phyloP scores from a whole-genome alignment of 148 eudicot genomes.

The Vaccinium myrtillus region DNA sequence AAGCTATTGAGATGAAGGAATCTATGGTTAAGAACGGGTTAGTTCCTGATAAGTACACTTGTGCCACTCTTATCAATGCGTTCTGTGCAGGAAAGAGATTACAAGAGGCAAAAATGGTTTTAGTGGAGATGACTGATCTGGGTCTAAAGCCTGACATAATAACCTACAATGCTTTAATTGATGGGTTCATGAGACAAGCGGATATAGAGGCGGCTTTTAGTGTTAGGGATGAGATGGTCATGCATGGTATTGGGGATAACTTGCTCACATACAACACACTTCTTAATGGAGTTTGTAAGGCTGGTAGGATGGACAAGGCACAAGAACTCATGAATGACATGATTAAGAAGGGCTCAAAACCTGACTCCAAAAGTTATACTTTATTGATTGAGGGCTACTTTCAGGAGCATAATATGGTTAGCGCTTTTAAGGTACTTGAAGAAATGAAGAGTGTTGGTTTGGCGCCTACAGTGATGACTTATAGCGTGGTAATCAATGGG shows the following conservation, averaged over 20 bases:
- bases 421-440: slow-evolving; percentile 51
- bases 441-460: slow-evolving; percentile 64
- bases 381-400: slow-evolving; percentile 61
- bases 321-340: slow-evolving; percentile 54
- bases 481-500: slow-evolving; percentile 46
- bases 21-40: slow-evolving; percentile 59
- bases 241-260: slow-evolving; percentile 36
- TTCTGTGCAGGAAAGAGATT: slow-evolving; percentile 52
- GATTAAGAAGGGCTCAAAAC: slow-evolving; percentile 42
- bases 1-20: slow-evolving; percentile 60
- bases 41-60: slow-evolving; percentile 65
- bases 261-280: slow-evolving; percentile 53
- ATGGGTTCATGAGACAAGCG: slow-evolving; percentile 73
- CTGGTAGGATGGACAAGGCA: slow-evolving; percentile 59
- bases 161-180: slow-evolving; percentile 57
- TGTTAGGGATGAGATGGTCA: slow-evolving; percentile 57
- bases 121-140: slow-evolving; percentile 49
- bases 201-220: slow-evolving; percentile 54
- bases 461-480: slow-evolving; percentile 52
- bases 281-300: slow-evolving; percentile 58
- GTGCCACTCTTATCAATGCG: slow-evolving; percentile 58
- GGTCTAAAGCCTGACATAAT: slow-evolving; percentile 48
- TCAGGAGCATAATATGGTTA: slow-evolving; percentile 38
- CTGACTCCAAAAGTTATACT: slow-evolving; percentile 56
- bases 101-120: slow-evolving; percentile 52